Conservation (phyloP, 306 rosid genomes). For the Astragalus membranaceus region DNA sequence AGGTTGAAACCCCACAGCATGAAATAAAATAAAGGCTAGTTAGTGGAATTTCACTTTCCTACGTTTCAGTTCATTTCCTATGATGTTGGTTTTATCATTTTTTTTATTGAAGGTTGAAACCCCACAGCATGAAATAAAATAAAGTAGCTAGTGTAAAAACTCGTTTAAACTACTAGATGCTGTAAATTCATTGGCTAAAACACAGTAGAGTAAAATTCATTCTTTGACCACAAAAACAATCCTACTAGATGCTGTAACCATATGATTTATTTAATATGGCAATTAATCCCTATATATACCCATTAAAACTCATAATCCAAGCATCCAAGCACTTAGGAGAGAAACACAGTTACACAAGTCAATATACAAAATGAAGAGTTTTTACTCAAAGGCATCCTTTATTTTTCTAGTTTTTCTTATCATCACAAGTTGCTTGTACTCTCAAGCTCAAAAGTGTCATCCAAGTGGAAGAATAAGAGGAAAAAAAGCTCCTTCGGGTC, state of each 20-base stretch:
- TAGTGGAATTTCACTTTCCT: too few species aligned
- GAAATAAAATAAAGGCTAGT: too few species aligned
- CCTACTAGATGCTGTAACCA: too few species aligned
- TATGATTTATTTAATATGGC: too few species aligned
- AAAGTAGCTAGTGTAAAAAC: too few species aligned
- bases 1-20: too few species aligned
- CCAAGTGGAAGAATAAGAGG: constrained; percentile 5
- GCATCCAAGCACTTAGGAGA: not conserved
- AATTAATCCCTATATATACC: not conserved
- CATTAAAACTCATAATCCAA: not conserved
- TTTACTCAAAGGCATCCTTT: not conserved
- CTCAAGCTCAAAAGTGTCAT: constrained; percentile 9
- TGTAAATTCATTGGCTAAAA: too few species aligned
- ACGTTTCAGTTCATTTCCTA: not conserved
- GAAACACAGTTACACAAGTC: not conserved
- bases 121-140: too few species aligned
- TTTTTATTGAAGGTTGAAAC: too few species aligned
- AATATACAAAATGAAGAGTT: not conserved
- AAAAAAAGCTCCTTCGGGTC: constrained; percentile 19
- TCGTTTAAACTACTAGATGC: too few species aligned
- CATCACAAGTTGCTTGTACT: not conserved
- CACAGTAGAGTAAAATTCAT: not conserved
- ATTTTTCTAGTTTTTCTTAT: not conserved
- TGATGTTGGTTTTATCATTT: too few species aligned
- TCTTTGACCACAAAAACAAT: not conserved